A percentile compares a stretch with the other conserved stretches of the same genome.
phyloP scores from a whole-genome alignment of 768 basidiomycete species.

The Suillus occidentalis region DNA sequence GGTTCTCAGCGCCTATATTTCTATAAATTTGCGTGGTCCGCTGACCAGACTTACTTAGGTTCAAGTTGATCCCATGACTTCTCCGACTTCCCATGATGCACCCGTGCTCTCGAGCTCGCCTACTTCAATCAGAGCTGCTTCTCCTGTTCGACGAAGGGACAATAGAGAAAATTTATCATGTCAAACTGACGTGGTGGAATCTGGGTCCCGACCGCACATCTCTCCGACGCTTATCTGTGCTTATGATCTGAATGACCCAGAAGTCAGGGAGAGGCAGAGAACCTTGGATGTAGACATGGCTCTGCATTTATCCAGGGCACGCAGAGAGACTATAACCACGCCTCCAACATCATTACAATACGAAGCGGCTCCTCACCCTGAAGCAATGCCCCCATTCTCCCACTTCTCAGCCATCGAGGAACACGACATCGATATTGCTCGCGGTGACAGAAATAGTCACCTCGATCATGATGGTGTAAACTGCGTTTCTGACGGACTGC shows the following conservation, averaged over 20 bases:
- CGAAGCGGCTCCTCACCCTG: slow-evolving; percentile 28
- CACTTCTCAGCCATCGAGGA: slow-evolving; percentile 50
- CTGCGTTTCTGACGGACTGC: slow-evolving; percentile 8
- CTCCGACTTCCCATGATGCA: slow-evolving; percentile 34
- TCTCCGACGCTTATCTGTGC: slow-evolving; percentile 66
- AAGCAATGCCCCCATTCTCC: slow-evolving; percentile 37
- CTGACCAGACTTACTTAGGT: not conserved
- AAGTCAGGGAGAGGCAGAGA: slow-evolving; percentile 82
- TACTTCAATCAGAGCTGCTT: slow-evolving; percentile 38
- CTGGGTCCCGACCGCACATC: slow-evolving; percentile 43
- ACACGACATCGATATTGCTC: slow-evolving; percentile 44
- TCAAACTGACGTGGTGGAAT: slow-evolving; percentile 42
- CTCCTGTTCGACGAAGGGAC: slow-evolving; percentile 40
- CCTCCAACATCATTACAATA: slow-evolving; percentile 34
- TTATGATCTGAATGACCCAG: slow-evolving; percentile 68
- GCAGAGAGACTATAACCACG: slow-evolving; percentile 56
- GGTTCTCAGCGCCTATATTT: not conserved
- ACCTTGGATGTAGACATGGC: slow-evolving; percentile 96
- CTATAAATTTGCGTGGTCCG: not conserved
- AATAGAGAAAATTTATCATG: slow-evolving; percentile 37
- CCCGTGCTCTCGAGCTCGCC: slow-evolving; percentile 41
- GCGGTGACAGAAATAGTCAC: slow-evolving; percentile 27
- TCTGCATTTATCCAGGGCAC: slow-evolving; percentile 71
- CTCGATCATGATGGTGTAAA: slow-evolving; percentile 16
- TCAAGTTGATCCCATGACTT: slow-evolving; percentile 32